Conservation (phyloP, 1,284 basidiomycete genomes). For the Cronartium quercuum region DNA sequence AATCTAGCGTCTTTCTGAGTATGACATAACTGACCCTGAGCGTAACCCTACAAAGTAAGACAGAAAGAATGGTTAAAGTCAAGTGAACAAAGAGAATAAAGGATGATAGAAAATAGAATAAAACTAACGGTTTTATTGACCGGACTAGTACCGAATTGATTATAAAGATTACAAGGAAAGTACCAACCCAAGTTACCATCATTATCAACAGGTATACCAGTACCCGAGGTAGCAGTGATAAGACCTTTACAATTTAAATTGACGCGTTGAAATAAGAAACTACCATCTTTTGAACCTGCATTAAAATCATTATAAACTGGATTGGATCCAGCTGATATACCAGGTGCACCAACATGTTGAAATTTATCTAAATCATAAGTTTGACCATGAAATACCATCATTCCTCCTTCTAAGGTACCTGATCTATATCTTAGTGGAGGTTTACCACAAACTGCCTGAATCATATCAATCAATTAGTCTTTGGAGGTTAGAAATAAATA, state of each 20-base stretch:
- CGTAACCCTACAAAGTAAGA: conserved; percentile 56
- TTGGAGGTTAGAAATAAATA: background rate
- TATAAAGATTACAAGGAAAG: conserved; percentile 86
- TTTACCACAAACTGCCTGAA: conserved; percentile 70
- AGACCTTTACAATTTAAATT: conserved; percentile 72
- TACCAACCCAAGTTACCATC: conserved; percentile 65
- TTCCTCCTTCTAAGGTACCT: conserved; percentile 68
- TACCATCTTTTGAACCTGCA: conserved; percentile 76
- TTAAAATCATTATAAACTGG: conserved; percentile 74
- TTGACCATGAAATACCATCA: conserved; percentile 86
- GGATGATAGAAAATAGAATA: background rate
- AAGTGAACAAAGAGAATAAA: background rate
- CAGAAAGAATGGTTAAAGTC: background rate
- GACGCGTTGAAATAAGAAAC: conserved; percentile 88
- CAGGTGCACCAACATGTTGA: conserved; percentile 65
- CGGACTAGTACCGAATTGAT: conserved; percentile 62
- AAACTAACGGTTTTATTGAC: conserved; percentile 58
- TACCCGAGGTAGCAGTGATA: conserved; percentile 65
- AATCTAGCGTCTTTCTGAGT: conserved; percentile 56
- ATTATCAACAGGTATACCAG: conserved; percentile 60
- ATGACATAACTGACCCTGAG: conserved; percentile 65
- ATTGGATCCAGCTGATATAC: conserved; percentile 66
- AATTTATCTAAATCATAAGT: conserved; percentile 85
- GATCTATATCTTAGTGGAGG: conserved; percentile 73
- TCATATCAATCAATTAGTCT: background rate